A percentile compares a stretch with the other conserved stretches of the same genome.
Conservation (phyloP, 768 basidiomycete species). For the Phallus indusiatus region DNA sequence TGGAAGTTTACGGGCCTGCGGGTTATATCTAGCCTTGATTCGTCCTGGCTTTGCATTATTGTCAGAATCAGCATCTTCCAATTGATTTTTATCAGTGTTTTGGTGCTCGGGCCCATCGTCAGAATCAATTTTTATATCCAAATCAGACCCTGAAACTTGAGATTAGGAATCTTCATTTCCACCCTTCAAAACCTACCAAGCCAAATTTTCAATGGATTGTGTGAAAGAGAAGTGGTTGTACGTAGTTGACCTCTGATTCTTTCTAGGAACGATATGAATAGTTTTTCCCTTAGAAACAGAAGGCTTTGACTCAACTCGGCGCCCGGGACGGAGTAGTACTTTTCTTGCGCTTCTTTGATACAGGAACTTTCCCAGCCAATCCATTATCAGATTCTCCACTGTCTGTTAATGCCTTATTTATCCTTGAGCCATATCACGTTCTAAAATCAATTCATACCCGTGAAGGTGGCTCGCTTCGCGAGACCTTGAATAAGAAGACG, state of each 20-base stretch:
- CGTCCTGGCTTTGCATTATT: slow-evolving; percentile 19
- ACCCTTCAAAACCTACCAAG: slow-evolving; percentile 1
- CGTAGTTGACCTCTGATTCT: not conserved
- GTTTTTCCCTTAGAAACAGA: not conserved
- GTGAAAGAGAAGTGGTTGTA: not conserved
- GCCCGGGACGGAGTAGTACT: not conserved
- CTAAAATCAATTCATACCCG: not conserved
- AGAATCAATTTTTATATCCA: slow-evolving; percentile 45
- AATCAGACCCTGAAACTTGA: slow-evolving; percentile 36
- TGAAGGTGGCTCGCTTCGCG: not conserved
- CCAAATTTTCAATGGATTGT: slow-evolving; percentile 12
- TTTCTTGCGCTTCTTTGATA: not conserved
- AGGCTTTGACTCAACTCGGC: not conserved
- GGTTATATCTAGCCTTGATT: not conserved
- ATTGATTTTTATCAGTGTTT: slow-evolving; percentile 15
- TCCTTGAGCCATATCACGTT: no score
- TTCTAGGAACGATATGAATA: not conserved
- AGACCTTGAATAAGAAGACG: not conserved
- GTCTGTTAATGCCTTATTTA: not conserved
- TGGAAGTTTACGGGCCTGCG: not conserved
- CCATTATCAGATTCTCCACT: not conserved
- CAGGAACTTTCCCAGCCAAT: not conserved
- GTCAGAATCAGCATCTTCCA: slow-evolving; percentile 15
- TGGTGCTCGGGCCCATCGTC: slow-evolving; percentile 27
- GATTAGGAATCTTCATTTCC: slow-evolving; percentile 40